Percentiles rank a stretch among this genome's conserved stretches.
Evolutionary conservation across 2,329 filamentous ascomycete species (phyloP).

Genomic region (Cladorrhinum sp.): DNA sequence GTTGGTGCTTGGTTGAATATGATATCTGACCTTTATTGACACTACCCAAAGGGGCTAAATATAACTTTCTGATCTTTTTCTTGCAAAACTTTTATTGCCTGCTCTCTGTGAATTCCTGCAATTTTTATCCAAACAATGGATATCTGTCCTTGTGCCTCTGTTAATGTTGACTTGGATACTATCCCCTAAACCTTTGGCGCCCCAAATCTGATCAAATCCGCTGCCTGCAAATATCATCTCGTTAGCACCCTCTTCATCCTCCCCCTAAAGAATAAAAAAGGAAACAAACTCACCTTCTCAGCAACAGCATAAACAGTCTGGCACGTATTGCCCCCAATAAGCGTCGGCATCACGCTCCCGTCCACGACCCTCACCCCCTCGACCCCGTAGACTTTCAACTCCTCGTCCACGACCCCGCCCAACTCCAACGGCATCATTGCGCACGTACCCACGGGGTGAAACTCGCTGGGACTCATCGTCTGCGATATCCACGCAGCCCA

Average conservation of each 20-base stretch:
- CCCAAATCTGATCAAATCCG: slow-evolving; percentile 18
- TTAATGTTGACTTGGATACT: too few relatives aligned
- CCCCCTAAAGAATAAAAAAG: neutral
- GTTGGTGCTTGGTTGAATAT: too few relatives aligned
- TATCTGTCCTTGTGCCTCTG: too few relatives aligned
- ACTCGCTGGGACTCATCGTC: slow-evolving; percentile 24
- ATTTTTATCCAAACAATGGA: too few relatives aligned
- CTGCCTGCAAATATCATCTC: slow-evolving; percentile 6
- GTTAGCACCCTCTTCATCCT: neutral
- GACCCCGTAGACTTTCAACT: slow-evolving; percentile 27
- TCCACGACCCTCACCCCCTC: slow-evolving; percentile 25
- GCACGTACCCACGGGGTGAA: slow-evolving; percentile 31
- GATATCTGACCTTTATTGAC: too few relatives aligned
- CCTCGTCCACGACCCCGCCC: slow-evolving; percentile 26
- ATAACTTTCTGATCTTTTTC: too few relatives aligned
- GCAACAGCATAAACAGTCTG: slow-evolving; percentile 27
- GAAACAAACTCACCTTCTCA: slow-evolving; percentile 23
- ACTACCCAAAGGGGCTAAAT: too few relatives aligned
- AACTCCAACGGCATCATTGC: slow-evolving; percentile 28
- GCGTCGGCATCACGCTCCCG: slow-evolving; percentile 21
- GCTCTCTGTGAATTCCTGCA: too few relatives aligned
- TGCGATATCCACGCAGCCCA: slow-evolving; percentile 25
- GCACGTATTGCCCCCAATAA: slow-evolving; percentile 25
- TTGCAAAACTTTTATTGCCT: too few relatives aligned
- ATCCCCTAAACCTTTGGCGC: neutral